Evolutionary conservation across 2,329 filamentous ascomycete genomes (phyloP).

Genomic region (Fusarium bulbicola): DNA sequence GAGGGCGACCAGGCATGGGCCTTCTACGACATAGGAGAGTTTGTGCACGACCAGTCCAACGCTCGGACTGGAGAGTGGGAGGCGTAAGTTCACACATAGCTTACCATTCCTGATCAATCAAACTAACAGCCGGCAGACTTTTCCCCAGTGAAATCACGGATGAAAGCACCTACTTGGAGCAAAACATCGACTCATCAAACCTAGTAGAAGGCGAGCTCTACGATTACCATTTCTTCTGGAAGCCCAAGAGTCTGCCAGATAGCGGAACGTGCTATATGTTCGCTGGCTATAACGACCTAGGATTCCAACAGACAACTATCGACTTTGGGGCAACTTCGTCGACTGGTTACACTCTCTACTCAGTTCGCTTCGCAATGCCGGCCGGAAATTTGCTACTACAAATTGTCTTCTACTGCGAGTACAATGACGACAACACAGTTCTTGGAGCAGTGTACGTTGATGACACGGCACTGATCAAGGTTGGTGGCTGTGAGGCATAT

Average conservation of each 20-base stretch:
- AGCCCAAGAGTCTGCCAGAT: neutral
- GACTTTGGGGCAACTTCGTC: neutral
- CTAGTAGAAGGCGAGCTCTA: neutral
- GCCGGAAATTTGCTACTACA: rapidly evolving
- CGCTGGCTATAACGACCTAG: neutral
- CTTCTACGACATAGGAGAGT: rapidly evolving
- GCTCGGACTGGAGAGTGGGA: neutral
- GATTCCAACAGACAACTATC: neutral
- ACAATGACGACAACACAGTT: neutral
- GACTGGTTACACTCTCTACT: neutral
- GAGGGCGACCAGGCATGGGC: neutral
- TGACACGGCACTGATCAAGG: neutral
- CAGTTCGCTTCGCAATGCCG: neutral
- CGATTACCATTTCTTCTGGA: constrained; percentile 14
- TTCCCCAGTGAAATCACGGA: neutral
- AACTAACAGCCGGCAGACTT: neutral
- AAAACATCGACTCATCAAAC: rapidly evolving
- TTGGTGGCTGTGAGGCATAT: constrained; percentile 3
- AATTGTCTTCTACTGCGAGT: neutral
- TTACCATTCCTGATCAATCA: neutral
- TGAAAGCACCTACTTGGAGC: neutral
- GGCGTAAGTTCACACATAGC: neutral
- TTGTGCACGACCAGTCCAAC: neutral
- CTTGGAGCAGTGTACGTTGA: neutral
- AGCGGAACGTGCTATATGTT: neutral